Evolutionary conservation across 345 rosid genomes (phyloP).

Genomic region (Acer yangbiense): DNA sequence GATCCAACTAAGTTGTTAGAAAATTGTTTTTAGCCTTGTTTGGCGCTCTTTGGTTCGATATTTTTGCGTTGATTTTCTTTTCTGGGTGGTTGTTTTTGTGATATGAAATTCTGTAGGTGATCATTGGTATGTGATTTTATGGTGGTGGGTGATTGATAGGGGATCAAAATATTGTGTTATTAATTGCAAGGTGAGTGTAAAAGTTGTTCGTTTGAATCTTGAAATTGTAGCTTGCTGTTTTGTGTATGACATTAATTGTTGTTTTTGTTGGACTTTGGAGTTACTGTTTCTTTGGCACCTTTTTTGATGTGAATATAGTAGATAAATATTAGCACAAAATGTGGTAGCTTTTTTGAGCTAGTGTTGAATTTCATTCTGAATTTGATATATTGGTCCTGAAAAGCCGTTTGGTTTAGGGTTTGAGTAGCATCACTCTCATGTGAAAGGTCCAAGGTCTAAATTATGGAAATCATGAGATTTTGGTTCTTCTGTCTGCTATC

Average conservation of each 20-base stretch:
- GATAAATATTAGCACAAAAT: not conserved
- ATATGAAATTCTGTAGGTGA: not conserved
- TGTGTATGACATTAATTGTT: not conserved
- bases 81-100: slow-evolving; percentile 4
- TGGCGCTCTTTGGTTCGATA: slow-evolving; percentile 14
- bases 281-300: slow-evolving; percentile 4
- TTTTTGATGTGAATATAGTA: not conserved
- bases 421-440: slow-evolving; percentile 7
- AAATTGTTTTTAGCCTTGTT: slow-evolving; percentile 23
- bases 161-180: slow-evolving; percentile 22
- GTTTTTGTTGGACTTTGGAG: slow-evolving; percentile 1
- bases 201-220: slow-evolving; percentile 12
- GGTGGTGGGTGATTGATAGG: slow-evolving; percentile 3
- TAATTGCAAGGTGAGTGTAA: not conserved
- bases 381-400: not conserved
- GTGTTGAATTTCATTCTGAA: not conserved
- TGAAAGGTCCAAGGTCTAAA: slow-evolving; percentile 18
- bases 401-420: not conserved
- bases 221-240: slow-evolving; percentile 1
- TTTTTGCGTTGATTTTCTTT: not conserved
- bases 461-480: not conserved
- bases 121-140: not conserved
- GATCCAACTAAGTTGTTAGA: slow-evolving; percentile 25
- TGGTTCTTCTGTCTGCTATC: slow-evolving; percentile 2
- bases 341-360: not conserved